These are phyloP conservation scores for Priceomyces fermenticarens DNA, from an alignment of 805 yeast genomes.

Conservation along the genomic window DNA sequence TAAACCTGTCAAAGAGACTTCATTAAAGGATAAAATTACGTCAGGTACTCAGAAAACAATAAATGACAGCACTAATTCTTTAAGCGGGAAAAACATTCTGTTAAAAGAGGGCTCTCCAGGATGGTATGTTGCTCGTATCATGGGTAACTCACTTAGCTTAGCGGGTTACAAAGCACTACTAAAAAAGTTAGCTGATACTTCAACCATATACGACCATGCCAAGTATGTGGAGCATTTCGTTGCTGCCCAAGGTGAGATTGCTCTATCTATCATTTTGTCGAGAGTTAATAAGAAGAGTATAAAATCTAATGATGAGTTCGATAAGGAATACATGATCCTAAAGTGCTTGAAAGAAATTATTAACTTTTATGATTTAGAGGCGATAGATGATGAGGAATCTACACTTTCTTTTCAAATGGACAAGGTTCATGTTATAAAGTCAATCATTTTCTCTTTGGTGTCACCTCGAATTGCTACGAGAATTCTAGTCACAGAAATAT, in stretches of 20 bases:
- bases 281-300: slow-evolving; percentile 40
- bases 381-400: slow-evolving; percentile 6
- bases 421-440: slow-evolving; percentile 31
- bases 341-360: slow-evolving; percentile 35
- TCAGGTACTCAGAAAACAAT: too few relatives aligned
- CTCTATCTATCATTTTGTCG: slow-evolving; percentile 35
- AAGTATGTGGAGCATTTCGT: slow-evolving; percentile 31
- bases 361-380: slow-evolving; percentile 17
- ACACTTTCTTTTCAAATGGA: slow-evolving; percentile 10
- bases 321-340: slow-evolving; percentile 36
- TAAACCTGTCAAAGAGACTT: too few relatives aligned
- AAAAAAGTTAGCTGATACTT: slow-evolving; percentile 25
- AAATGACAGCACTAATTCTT: too few relatives aligned
- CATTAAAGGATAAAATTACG: too few relatives aligned
- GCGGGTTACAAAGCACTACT: slow-evolving; percentile 35
- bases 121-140: slow-evolving; percentile 38
- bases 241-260: slow-evolving; percentile 44
- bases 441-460: slow-evolving; percentile 35
- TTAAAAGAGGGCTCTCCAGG: slow-evolving; percentile 38
- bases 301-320: slow-evolving; percentile 44
- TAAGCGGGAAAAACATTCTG: slow-evolving; percentile 16
- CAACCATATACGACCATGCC: slow-evolving; percentile 16
- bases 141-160: slow-evolving; percentile 28
- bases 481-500: slow-evolving; percentile 38
- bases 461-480: slow-evolving; percentile 41